A percentile compares a stretch with the other conserved stretches of the same genome.
phyloP scores from a whole-genome alignment of 495 filamentous ascomycete species.

The Cladorrhinum samala region DNA sequence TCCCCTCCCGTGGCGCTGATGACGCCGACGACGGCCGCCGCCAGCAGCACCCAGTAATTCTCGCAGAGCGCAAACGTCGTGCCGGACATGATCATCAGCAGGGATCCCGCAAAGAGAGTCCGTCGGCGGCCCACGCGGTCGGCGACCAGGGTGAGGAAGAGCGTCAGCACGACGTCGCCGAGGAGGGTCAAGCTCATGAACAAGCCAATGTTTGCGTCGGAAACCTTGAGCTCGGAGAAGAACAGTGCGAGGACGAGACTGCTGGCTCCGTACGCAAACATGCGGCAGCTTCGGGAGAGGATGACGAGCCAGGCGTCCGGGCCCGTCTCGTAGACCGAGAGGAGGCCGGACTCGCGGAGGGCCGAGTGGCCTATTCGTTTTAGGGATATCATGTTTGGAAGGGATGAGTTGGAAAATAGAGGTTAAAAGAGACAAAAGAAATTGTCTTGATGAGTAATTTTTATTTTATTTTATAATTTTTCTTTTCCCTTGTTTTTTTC shows the following conservation, averaged over 20 bases:
- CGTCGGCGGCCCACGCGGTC: constrained; percentile 65
- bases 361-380: not conserved
- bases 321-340: constrained; percentile 43
- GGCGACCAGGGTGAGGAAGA: constrained; percentile 69
- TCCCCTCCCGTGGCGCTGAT: constrained; percentile 75
- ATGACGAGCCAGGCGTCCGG: constrained; percentile 68
- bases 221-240: constrained; percentile 54
- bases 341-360: constrained; percentile 40
- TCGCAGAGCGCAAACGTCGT: constrained; percentile 58
- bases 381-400: not conserved
- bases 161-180: constrained; percentile 71
- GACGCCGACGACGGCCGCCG: constrained; percentile 73
- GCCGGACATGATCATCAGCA: constrained; percentile 64
- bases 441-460: too few species aligned
- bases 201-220: constrained; percentile 65
- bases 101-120: constrained; percentile 58
- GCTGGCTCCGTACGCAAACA: constrained; percentile 39
- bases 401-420: not conserved
- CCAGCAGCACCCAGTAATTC: constrained; percentile 69
- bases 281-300: constrained; percentile 59
- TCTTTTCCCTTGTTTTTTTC: not conserved
- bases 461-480: too few species aligned
- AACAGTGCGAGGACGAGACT: constrained; percentile 39
- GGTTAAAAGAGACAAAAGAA: not conserved
- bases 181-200: constrained; percentile 85